phyloP scores from a whole-genome alignment of 163 green algal species.

The Chlorella variabilis region DNA sequence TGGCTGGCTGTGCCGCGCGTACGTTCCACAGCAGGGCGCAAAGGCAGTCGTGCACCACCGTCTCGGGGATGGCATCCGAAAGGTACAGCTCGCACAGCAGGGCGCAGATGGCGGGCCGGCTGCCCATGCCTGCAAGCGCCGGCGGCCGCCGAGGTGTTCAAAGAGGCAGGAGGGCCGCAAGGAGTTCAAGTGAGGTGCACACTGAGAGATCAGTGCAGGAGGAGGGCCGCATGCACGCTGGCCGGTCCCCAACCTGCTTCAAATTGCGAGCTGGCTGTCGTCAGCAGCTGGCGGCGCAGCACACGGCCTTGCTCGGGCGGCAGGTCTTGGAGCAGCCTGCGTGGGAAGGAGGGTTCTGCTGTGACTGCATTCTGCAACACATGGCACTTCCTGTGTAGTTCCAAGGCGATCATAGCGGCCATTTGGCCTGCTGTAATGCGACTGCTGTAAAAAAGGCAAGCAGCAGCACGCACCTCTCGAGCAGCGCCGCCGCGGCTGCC shows the following conservation, averaged over 20 bases:
- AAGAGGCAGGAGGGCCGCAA: too few species aligned
- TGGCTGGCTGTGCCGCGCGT: too few species aligned
- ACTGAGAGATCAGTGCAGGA: too few species aligned
- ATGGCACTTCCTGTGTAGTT: too few species aligned
- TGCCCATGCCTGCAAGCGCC: background rate
- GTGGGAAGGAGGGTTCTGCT: too few species aligned
- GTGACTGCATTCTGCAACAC: background rate
- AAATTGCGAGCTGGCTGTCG: conserved; percentile 2
- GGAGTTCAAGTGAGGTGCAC: too few species aligned
- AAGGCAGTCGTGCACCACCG: conserved; percentile 21
- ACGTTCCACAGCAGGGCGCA: conserved; percentile 25
- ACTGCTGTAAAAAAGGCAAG: too few species aligned
- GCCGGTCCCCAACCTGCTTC: background rate
- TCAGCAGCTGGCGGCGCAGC: conserved; percentile 29
- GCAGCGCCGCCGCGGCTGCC: background rate
- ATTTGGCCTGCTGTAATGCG: too few species aligned
- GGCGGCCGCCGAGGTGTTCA: too few species aligned
- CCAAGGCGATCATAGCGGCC: too few species aligned
- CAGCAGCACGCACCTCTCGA: background rate
- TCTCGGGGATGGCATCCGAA: conserved; percentile 11
- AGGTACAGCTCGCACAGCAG: conserved; percentile 32
- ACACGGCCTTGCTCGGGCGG: background rate
- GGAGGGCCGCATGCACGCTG: too few species aligned
- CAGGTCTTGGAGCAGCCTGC: conserved; percentile 27
- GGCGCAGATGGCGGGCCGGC: background rate